Base-by-base conservation (phyloP, 2,329 filamentous ascomycete genomes). In the Aspergillus piperis region DNA sequence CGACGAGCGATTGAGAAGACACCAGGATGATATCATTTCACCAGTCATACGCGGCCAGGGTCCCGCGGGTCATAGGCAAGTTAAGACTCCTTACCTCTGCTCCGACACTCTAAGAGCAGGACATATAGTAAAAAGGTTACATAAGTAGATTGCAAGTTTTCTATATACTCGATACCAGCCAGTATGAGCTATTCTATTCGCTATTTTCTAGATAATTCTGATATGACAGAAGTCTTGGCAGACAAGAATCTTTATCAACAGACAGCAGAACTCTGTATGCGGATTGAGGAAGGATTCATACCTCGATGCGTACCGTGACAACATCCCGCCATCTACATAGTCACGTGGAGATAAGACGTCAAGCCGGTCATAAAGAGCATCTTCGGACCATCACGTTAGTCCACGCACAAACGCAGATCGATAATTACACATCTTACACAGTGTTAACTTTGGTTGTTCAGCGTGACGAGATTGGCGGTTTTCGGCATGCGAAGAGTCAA, bases 281-380 rank as follows among this genome's bases (percentile, higher is more conserved):
- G 10, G 10, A 30, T 30, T 11, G 27, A 30, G 27, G 27, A 30
- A 30, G 27, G 19, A 44, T 49, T 27, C 19, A 23, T 27, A 49
- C n/a, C 8, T 17, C 11, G 32, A 36, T 36, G 32, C 11, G 32
- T 36, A 36, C 32, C 11, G 32, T 36, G 41, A 44, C 21, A 44
- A 21, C 10, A 23, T 44, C 41, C 41, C 19, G 10, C 19, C 44
- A 49, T 49, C 13, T 25, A 49, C 4, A 6, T 23, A 15, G 23
- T 50, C 47, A 50, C 47, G 47, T 50, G 47, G n/a, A 32, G 47
- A 50, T 50, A 50, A 50, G 47, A 50, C 25, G 8, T 27, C 25
- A 27, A 50, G 47, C 30, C 27, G 25, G 25, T 30, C 47, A 32
- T 50, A 19, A 50, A 50, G 27, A 19, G 15, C 23, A 32, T 32